Base-by-base conservation (phyloP, 331 rosid species). In the Ulmus americana region DNA sequence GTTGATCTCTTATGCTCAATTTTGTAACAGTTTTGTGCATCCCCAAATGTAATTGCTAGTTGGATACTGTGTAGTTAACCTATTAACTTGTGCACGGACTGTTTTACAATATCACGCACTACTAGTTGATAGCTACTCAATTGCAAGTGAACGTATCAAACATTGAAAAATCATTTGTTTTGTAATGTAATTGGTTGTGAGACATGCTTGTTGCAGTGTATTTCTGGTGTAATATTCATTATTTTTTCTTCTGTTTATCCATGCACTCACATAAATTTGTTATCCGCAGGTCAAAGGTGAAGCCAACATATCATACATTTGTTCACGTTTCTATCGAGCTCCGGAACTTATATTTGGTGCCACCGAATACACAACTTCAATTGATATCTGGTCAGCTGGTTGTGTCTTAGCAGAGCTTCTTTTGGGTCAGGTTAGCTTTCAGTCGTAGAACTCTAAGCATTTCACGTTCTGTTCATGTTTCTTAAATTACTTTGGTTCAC, bases 261-360 rank as follows among this genome's bases (percentile, higher is more conserved):
- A 49, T 40, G 48, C 63, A 75, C 58, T 77, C 57, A 59, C 45
- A 13, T 73, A 14, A 13, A 28, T 54, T 49, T 50, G 44, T 65
- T 72, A 39, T 69, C 64, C 62, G 40, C 80, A 91, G 97, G 85
- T 91, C 76, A 81, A 66, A 69, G 97, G 97, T 8, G 97, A 91
- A 88, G 84, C 89, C 51, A 91, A 88, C 61, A 90, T 91, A 78
- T 80, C 96, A 52, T 88, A 91, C 81, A 91, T 91, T 64, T 91
- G 97, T 68, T 91, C 97, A 6, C 96, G 96, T 39, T 86, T 86
- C 82, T 91, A 91, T 78, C 86, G 97, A 44, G 97, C 97, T 66
- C 97, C 97, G 7, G 97, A 91, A 72, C 90, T 91, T 69, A 91
- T 91, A 64, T 91, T 91, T 81, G 97, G 96, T 67, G 97, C 97